Evolutionary conservation across 2,329 filamentous ascomycete genomes (phyloP), one percentile per base, ranked within the genome.

Genomic region (Hymenotorrendiella dingleyae): DNA sequence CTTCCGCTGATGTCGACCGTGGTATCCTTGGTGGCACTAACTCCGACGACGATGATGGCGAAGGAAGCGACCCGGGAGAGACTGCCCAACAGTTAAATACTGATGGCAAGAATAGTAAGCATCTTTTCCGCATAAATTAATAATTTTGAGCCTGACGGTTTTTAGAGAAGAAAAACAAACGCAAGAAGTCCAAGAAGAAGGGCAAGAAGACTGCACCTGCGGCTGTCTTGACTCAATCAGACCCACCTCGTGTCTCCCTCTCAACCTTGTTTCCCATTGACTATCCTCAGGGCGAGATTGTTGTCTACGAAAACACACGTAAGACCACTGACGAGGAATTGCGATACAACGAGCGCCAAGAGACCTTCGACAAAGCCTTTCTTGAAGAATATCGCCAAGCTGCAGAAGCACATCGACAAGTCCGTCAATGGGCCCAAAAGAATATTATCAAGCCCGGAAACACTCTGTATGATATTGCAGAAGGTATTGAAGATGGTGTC

Each of bases 341-440:
- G 70, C 79, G 37, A n/a, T 43, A 42, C 33, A 89, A 90, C 68
- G 78, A 86, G 40, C 80, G 91, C 58, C 72, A 90, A 41, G 85
- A 90, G 63, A 84, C 84, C 58, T 78, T 88, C 69, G 83, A 88
- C 63, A 80, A 78, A 54, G 83, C 89, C 50, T 90, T 87, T 68
- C 66, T 94, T 38, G 71, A 74, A 47, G 86, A 94, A 59, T 94
- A 90, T 63, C 82, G 88, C 49, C 78, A 90, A 57, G 87, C 80
- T 34, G 86, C 87, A 12, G 87, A 94, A 66, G 78, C 86, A n/a
- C 88, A 94, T 64, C 80, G 88, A 42, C 85, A 94, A 62, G 87
- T 93, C 43, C 82, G 88, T 39, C 82, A 88, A 63, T 90, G 85
- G 74, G 86, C 85, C 4, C 82, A 86, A 65, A 82, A 82, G 62